Conservation (phyloP, 2,329 filamentous ascomycete genomes). For the Trichophyton simii region DNA sequence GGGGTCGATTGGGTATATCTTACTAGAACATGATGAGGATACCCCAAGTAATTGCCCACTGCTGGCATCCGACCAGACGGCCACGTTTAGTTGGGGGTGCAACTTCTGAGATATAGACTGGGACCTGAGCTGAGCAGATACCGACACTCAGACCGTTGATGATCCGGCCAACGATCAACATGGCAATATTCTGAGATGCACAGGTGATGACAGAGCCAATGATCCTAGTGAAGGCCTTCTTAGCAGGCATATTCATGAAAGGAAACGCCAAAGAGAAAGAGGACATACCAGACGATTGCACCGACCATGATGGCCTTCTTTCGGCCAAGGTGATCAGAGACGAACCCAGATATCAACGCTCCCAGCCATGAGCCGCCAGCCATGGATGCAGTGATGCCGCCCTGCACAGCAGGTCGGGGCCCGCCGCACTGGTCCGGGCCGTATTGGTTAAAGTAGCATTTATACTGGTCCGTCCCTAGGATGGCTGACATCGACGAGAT, state of each 20-base stretch:
- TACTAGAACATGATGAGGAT: conserved; percentile 50
- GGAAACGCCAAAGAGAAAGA: conserved; percentile 4
- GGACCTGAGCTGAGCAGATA: conserved; percentile 31
- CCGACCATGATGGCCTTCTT: conserved; percentile 42
- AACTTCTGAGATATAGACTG: conserved; percentile 29
- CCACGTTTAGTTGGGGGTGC: conserved; percentile 33
- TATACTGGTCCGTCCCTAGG: conserved; percentile 55
- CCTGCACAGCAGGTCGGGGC: conserved; percentile 44
- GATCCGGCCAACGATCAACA: conserved; percentile 36
- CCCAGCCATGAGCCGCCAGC: conserved; percentile 58
- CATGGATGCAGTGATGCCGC: conserved; percentile 51
- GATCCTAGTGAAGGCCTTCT: conserved; percentile 23
- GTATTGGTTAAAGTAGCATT: conserved; percentile 55
- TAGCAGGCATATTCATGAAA: not conserved
- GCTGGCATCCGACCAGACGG: conserved; percentile 31
- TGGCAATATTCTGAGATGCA: conserved; percentile 52
- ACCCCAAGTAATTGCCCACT: conserved; percentile 33
- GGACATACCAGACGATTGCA: conserved; percentile 36
- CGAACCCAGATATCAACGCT: conserved; percentile 33
- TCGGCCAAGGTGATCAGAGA: conserved; percentile 27
- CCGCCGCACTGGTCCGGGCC: conserved; percentile 34
- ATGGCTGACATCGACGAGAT: conserved; percentile 62
- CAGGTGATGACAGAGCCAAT: conserved; percentile 49
- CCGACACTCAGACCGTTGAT: conserved; percentile 34
- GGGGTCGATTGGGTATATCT: conserved; percentile 5